Conservation (phyloP, 148 eudicot species). For the Rhododendron griersonianum region DNA sequence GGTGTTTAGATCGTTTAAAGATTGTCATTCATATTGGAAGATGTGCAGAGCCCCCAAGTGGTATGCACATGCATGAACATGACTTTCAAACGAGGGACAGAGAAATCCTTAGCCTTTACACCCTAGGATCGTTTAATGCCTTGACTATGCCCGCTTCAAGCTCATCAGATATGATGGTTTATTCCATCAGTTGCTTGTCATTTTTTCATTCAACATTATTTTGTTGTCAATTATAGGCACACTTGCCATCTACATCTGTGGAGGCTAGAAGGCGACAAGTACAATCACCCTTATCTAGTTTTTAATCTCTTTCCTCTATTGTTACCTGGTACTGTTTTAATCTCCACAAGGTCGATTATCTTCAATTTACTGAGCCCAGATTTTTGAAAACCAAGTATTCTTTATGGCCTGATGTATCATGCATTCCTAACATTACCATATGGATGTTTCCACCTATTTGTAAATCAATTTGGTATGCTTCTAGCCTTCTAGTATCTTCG, state of each 20-base stretch:
- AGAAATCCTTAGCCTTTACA: neutral
- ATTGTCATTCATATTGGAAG: neutral
- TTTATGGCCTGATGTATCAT: neutral
- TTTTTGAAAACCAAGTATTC: neutral
- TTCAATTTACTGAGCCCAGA: neutral
- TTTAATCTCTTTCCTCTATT: neutral
- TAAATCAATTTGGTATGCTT: neutral
- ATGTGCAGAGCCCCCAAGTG: neutral
- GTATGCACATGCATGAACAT: neutral
- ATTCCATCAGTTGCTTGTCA: neutral
- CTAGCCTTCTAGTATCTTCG: neutral
- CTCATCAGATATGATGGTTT: neutral
- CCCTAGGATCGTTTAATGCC: neutral
- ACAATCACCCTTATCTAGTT: neutral
- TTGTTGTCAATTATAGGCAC: neutral
- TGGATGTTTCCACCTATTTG: constrained; percentile 2
- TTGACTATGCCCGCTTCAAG: neutral
- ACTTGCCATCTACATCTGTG: neutral
- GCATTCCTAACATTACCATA: neutral
- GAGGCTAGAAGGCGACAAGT: neutral
- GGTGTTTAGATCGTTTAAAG: neutral
- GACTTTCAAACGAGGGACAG: neutral
- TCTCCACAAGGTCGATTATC: neutral
- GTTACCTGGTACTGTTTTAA: constrained; percentile 3
- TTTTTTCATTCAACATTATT: neutral